Conservation (phyloP, 331 rosid species). For the Saraca asoca region DNA sequence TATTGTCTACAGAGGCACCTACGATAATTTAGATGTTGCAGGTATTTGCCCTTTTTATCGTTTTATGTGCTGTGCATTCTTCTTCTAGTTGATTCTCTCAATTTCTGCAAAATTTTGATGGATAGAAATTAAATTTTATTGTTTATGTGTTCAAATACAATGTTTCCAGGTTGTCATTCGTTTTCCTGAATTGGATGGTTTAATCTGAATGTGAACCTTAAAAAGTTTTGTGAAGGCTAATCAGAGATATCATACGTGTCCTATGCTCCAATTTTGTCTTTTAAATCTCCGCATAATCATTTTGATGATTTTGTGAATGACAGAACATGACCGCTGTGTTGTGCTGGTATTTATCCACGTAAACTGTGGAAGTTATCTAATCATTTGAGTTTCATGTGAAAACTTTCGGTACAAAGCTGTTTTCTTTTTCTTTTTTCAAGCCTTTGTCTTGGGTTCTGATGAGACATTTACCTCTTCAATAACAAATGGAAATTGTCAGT, state of each 20-base stretch:
- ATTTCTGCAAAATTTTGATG: background rate
- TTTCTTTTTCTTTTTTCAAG: too few relatives aligned
- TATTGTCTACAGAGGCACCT: slow-evolving; percentile 68
- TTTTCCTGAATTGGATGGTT: background rate
- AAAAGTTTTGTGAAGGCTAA: background rate
- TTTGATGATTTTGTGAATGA: background rate
- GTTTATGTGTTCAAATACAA: background rate
- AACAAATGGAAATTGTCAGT: background rate
- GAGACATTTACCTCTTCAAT: too few relatives aligned
- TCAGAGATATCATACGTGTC: background rate
- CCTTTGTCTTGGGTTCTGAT: too few relatives aligned
- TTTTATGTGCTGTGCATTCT: background rate
- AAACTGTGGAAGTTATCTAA: too few relatives aligned
- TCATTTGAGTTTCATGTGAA: too few relatives aligned
- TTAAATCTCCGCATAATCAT: background rate
- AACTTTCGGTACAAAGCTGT: too few relatives aligned
- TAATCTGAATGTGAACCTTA: background rate
- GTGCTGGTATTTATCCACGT: background rate
- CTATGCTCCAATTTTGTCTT: background rate
- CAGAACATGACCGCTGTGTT: background rate
- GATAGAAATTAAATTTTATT: background rate
- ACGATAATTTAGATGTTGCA: slow-evolving; percentile 79
- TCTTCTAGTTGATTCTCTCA: background rate
- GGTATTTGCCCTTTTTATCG: slow-evolving; percentile 45
- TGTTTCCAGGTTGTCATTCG: background rate